Base-by-base conservation (phyloP, 805 yeast species). In the Candida caryicola region DNA sequence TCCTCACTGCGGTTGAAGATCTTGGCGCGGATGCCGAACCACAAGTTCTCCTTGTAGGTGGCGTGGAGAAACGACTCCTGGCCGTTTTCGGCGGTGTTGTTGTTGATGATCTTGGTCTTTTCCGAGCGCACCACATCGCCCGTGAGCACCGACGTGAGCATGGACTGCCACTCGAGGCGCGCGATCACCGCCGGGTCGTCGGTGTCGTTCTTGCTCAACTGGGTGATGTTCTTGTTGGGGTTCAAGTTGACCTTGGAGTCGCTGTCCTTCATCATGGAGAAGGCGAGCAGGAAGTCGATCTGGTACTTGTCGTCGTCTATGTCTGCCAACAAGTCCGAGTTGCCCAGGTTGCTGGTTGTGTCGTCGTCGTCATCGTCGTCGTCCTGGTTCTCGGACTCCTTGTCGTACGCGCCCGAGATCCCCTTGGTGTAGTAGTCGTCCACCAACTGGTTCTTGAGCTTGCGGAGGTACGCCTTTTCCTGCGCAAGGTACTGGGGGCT, bases 51-150 rank as follows among this genome's bases (percentile, higher is more conserved):
- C 45, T 79, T 79, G 55, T 76, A 75, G 4, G 77, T 68, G 4
- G 81, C 69, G 42, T 77, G 73, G 39, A 77, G 50, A 46, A 76
- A 66, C 37, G 72, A 59, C 46, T 79, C 82, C 45, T 65, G 70
- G 21, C 57, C 55, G 29, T 58, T 63, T 29, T 60, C 62, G 0
- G 60, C 50, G 44, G 54, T 61, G 17, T 60, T 57, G 26, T 74
- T 80, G 36, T 73, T 76, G 12, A 77, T 79, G 39, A 85, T 71
- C 59, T 82, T 82, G 3, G 86, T 82, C 62, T 91, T 93, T 54
- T 93, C 99, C 9, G 91, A 82, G 25, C 83, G 77, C 15, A 93
- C 89, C 37, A 93, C 95, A 60, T 93, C 98, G 49, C 99, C 98
- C 2, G 95, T 91, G 25, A 93, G 74, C 3, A 93, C 98, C 2